A percentile compares a stretch with the other conserved stretches of the same genome.
phyloP scores from a whole-genome alignment of 352 stramenopile genomes.

The Phytopythium vexans region DNA sequence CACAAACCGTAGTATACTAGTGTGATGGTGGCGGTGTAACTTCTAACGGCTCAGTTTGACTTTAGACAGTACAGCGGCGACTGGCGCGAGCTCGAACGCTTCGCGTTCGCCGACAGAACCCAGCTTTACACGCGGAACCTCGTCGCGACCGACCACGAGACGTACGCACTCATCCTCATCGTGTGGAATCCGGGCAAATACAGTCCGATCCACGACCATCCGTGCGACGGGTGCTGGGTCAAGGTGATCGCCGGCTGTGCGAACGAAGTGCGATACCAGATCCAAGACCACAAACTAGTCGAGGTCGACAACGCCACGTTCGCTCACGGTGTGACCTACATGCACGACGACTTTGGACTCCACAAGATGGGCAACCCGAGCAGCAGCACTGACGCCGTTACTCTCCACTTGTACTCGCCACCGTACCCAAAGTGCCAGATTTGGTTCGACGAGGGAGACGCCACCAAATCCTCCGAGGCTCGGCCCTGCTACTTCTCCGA shows the following conservation, averaged over 20 bases:
- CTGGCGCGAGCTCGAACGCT: constrained; percentile 54
- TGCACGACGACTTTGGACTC: constrained; percentile 71
- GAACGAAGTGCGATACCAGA: constrained; percentile 67
- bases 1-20: not conserved
- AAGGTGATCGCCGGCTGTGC: constrained; percentile 64
- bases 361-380: constrained; percentile 81
- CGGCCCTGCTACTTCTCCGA: constrained; percentile 77
- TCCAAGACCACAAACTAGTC: constrained; percentile 14
- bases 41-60: not conserved
- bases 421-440: constrained; percentile 77
- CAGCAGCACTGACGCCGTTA: constrained; percentile 43
- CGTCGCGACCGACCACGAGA: constrained; percentile 85
- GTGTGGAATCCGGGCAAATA: constrained; percentile 88
- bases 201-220: constrained; percentile 87
- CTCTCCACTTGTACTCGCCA: constrained; percentile 83
- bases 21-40: not conserved
- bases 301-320: constrained; percentile 30
- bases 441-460: constrained; percentile 65
- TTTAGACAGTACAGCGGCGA: constrained; percentile 33
- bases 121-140: constrained; percentile 91
- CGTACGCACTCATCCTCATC: constrained; percentile 91
- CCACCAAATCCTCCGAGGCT: constrained; percentile 52
- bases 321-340: constrained; percentile 35
- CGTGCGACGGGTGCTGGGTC: constrained; percentile 84
- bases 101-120: constrained; percentile 60